Conservation (phyloP, 129 eudicot genomes). For the Glebionis coronaria region DNA sequence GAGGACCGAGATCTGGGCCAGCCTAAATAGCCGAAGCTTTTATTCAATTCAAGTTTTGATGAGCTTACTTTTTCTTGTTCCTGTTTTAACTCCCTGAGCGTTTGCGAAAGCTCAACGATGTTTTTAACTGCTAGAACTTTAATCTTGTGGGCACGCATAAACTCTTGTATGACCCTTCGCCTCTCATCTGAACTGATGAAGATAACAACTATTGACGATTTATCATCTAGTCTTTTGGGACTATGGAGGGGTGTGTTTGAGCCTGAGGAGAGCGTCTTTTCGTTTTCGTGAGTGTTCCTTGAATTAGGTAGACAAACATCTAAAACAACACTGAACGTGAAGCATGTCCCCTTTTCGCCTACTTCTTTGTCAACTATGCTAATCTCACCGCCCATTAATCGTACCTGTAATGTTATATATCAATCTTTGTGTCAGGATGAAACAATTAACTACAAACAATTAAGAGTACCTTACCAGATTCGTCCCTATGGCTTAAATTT, state of each 20-base stretch:
- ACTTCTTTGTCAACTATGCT: constrained; percentile 55
- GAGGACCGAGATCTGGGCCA: constrained; percentile 16
- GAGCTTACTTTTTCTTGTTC: constrained; percentile 13
- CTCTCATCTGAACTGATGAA: constrained; percentile 45
- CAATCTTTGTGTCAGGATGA: not conserved
- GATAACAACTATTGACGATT: constrained; percentile 16
- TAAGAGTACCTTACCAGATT: no score
- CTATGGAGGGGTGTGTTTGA: constrained; percentile 21
- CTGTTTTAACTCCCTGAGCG: constrained; percentile 37
- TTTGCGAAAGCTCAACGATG: constrained; percentile 32
- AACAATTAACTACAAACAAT: not conserved
- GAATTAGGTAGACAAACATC: constrained; percentile 20
- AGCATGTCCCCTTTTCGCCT: constrained; percentile 70
- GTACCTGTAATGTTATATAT: constrained; percentile 39
- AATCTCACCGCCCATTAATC: constrained; percentile 89
- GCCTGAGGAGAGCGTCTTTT: constrained; percentile 22
- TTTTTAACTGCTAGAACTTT: constrained; percentile 38
- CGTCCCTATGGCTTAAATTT: no score
- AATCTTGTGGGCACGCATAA: constrained; percentile 45
- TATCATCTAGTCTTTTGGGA: constrained; percentile 17
- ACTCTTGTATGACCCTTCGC: constrained; percentile 27
- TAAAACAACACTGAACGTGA: constrained; percentile 39
- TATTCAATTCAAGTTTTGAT: constrained; percentile 27
- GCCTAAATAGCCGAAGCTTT: constrained; percentile 18
- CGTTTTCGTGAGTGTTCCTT: constrained; percentile 13